Base-by-base conservation (phyloP, 176 grass and related monocot species). In the Aegilops sharonensis region DNA sequence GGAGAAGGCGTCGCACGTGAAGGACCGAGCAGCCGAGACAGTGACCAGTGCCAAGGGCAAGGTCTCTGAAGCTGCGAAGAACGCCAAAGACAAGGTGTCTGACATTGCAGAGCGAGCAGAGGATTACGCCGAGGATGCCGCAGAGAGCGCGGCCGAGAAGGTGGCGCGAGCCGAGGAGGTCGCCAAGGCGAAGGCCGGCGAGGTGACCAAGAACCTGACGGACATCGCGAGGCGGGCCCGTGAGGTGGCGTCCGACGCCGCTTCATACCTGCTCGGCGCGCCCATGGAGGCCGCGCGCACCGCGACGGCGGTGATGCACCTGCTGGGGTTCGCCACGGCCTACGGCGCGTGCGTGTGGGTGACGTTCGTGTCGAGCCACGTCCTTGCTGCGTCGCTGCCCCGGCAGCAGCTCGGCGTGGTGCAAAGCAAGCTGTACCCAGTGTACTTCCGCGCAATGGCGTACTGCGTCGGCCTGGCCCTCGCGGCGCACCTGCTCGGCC, bases 401-500 rank as follows among this genome's bases (percentile, higher is more conserved):
- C 8, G 90, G 85, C 96, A 92, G 82, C 92, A 95, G 87, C 89
- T 98, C 3, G 96, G 93, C 78, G 24, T 92, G 78, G 71, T 95
- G 78, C 96, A 95, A 88, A 98, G 96, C 86, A 98, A 95, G 86
- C 69, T 98, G 78, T 98, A 91, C 75, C 96, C 93, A 3, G 85
- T 95, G 13, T 98, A 95, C 90, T 98, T 98, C 91, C 93, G 88
- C 42, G 68, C 72, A 63, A 47, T 98, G 68, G 90, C 93, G 0
- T 94, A 91, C 73, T 81, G 86, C 68, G 61, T 92, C 68, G 92
- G 80, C 3, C 30, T 92, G 7, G 64, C 93, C 29, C 82, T 95
- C 14, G 75, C 79, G 2, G 82, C 86, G 9, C 91, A 98, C 72
- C 81, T 94, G 45, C 40, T 91, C 5, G 85, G 90, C 3, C 75